These are phyloP conservation scores for Backusella australiensis DNA, from an alignment of 192 early-diverging fungal species.

Conservation along the genomic window DNA sequence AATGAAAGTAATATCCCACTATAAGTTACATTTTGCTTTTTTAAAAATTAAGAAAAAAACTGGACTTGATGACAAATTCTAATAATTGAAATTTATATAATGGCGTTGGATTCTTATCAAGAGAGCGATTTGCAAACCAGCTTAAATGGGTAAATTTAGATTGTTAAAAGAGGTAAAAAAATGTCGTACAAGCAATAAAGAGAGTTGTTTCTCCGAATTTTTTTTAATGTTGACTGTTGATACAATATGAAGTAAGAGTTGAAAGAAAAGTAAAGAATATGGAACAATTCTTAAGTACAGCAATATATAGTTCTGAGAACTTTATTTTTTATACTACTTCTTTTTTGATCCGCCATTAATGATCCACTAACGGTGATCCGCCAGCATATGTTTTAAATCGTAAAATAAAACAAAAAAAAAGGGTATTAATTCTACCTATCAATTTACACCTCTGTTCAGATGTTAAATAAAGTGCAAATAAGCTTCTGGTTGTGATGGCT, in stretches of 20 bases:
- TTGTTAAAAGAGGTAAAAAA: background rate
- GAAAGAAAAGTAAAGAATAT: background rate
- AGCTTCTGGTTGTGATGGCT: background rate
- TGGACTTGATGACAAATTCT: background rate
- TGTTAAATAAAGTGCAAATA: background rate
- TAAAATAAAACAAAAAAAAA: background rate
- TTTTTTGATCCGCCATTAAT: background rate
- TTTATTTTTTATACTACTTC: background rate
- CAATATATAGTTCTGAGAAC: background rate
- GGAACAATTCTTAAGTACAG: background rate
- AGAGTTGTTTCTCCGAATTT: background rate
- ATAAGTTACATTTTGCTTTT: background rate
- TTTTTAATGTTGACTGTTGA: background rate
- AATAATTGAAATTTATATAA: background rate
- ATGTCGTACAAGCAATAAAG: background rate
- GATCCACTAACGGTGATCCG: background rate
- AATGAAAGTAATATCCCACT: background rate
- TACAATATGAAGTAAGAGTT: background rate
- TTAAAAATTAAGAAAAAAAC: background rate
- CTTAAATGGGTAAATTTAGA: background rate
- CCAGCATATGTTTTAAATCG: background rate
- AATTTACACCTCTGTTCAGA: background rate
- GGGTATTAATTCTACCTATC: conserved; percentile 6
- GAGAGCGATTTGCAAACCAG: background rate
- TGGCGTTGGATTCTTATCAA: background rate